Evolutionary conservation across 176 grass and related monocot species (phyloP).

Genomic region (Dactylis glomerata): DNA sequence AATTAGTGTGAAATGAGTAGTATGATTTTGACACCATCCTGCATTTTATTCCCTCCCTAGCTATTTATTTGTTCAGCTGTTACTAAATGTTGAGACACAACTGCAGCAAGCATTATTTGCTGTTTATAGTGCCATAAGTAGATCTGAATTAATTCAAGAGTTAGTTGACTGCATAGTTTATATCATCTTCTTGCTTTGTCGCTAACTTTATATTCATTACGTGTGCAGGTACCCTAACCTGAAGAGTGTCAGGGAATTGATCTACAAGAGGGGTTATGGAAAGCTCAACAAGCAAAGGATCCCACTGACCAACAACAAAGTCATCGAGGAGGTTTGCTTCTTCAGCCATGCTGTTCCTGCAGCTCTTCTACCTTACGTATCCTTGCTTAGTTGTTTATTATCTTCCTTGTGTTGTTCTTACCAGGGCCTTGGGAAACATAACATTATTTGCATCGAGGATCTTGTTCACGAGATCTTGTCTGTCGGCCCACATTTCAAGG

Average conservation of each 20-base stretch:
- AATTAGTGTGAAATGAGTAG: background rate
- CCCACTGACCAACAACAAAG: conserved; percentile 62
- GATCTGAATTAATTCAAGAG: background rate
- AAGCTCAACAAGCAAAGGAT: conserved; percentile 87
- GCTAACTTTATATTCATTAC: background rate
- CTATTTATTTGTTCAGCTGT: background rate
- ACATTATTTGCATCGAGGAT: conserved; percentile 86
- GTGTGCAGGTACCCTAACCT: conserved; percentile 74
- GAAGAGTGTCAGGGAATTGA: conserved; percentile 84
- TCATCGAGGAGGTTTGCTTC: conserved; percentile 58
- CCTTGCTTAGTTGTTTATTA: background rate
- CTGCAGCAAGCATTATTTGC: background rate
- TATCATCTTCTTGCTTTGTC: background rate
- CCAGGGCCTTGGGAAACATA: conserved; percentile 62
- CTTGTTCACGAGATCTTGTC: conserved; percentile 88
- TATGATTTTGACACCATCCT: background rate
- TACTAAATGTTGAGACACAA: background rate
- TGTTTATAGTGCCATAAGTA: background rate
- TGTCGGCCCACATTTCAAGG: conserved; percentile 87
- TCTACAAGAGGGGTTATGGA: conserved; percentile 88
- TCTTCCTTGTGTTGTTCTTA: background rate
- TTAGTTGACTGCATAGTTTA: background rate
- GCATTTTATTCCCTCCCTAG: background rate
- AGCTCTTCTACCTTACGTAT: background rate
- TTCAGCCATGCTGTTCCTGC: background rate